Evolutionary conservation across 768 basidiomycete species (phyloP), one percentile per base, ranked within the genome.

Genomic region (Cyathus striatus): DNA sequence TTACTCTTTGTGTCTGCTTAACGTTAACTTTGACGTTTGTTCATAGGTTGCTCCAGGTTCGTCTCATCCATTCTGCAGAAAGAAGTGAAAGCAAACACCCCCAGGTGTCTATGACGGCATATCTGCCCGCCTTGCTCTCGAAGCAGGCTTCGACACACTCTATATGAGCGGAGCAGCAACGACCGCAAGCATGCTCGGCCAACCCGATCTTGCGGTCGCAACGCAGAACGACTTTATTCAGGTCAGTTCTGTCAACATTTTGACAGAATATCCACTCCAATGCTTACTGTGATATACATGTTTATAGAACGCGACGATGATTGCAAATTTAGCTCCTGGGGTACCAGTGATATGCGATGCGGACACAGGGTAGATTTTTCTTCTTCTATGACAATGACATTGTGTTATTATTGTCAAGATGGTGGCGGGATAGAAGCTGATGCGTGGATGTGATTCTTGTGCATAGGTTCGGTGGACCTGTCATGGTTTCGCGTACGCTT

Each of bases 321-420:
- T 76, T 45, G 69, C 70, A 48, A 66, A 70, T 40, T 47, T 78
- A 24, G 62, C 72, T 40, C 73, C 73, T 3, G 60, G 64, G 3
- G 56, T 65, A 10, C 75, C 75, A 17, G 59, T 79, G 18, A 77
- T 79, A 48, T 75, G 75, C 17, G 76, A 79, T 39, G 77, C 77
- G 6, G 76, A 79, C 48, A 79, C 76, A 21, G 75, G 76, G 68
- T 72, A 49, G 38, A 58, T 34, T 7, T 23, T 12, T n/a, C 32
- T 33, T 34, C 14, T 38, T 10, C 9, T n/a, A n/a, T n/a, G n/a
- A n/a, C n/a, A n/a, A n/a, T n/a, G n/a, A n/a, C n/a, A n/a, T n/a
- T n/a, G n/a, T n/a, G n/a, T n/a, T n/a, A n/a, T n/a, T n/a, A n/a
- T n/a, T n/a, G n/a, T n/a, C n/a, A n/a, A n/a, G n/a, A n/a, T n/a